phyloP scores from a whole-genome alignment of 306 rosid species.

The Gastrolobium villosum region DNA sequence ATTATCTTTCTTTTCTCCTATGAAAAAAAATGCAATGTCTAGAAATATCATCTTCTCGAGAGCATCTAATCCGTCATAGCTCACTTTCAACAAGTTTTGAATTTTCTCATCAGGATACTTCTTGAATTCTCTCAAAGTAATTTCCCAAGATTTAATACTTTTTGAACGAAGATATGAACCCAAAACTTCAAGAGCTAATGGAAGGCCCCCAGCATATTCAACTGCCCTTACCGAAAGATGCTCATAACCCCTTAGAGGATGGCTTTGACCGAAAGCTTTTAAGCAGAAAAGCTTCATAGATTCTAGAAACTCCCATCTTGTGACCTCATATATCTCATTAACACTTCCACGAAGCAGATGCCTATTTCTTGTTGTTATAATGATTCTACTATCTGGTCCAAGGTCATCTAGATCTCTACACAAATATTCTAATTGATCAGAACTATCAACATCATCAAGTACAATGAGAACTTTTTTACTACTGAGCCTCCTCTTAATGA shows the following conservation, averaged over 20 bases:
- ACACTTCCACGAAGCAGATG: background rate
- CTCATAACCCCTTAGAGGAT: background rate
- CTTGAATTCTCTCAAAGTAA: background rate
- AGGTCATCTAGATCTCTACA: background rate
- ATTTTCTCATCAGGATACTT: background rate
- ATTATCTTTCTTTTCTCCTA: background rate
- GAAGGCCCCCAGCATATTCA: conserved; percentile 18
- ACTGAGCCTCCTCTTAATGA: conserved; percentile 7
- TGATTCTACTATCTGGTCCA: background rate
- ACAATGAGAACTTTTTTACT: conserved; percentile 20
- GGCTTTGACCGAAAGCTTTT: background rate
- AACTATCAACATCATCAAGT: conserved; percentile 12
- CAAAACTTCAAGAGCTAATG: conserved; percentile 38
- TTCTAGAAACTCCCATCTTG: background rate
- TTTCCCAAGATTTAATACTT: background rate
- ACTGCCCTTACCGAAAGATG: background rate
- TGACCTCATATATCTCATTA: background rate
- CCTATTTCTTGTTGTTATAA: conserved; percentile 33
- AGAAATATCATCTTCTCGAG: conserved; percentile 26
- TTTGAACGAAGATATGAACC: background rate
- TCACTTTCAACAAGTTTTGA: background rate
- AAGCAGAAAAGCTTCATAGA: conserved; percentile 22
- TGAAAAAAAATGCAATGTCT: conserved; percentile 49
- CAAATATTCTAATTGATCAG: background rate
- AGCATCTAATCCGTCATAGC: conserved; percentile 8